Evolutionary conservation across 495 filamentous ascomycete genomes (phyloP), one percentile per base, ranked within the genome.

Genomic region (Astrothelium macrocarpum): DNA sequence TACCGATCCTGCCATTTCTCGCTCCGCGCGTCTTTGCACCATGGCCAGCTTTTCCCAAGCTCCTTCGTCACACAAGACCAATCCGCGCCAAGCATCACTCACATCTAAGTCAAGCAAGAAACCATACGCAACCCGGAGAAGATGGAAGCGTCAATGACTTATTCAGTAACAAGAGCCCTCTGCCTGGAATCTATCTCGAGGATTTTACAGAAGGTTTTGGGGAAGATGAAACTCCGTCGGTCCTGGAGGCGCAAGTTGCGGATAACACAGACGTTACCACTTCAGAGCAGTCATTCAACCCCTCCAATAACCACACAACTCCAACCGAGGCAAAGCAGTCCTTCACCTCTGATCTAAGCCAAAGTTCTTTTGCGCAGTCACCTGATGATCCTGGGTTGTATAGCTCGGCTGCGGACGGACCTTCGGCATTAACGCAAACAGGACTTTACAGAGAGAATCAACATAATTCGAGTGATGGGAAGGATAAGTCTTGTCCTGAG

Each of bases 1-100:
- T 63, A 29, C 64, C 67, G 26, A 43, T 74, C 32, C 64, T 72
- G 0, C 72, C 68, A 14, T 72, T 72, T 43, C 68, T 74, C 18
- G 71, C 70, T 9, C 72, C 72, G 11, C 59, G 72, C 23, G 53
- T 70, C 25, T 71, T 71, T 56, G 26, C 58, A 59, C 61, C n/a
- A 59, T 58, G 53, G 70, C 59, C 60, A 29, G 43, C 26, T 39
- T 60, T 29, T 56, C 20, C 25, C 5, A 26, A 56, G 25, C 25
- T 20, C 49, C 49, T 20, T 56, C 49, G 49, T 10, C 25, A 56
- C 16, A 5, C 29, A 7, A 56, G 29, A 56, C 26, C 25, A 5
- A 29, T 5, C 12, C 45, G 5, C 5, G 20, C 20, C 20, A 16
- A 20, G 10, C 5, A 29, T 28, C 29, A 28, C 49, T 56, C 49